phyloP scores from a whole-genome alignment of 2,329 filamentous ascomycete species.

The Hirsutella thompsonii region DNA sequence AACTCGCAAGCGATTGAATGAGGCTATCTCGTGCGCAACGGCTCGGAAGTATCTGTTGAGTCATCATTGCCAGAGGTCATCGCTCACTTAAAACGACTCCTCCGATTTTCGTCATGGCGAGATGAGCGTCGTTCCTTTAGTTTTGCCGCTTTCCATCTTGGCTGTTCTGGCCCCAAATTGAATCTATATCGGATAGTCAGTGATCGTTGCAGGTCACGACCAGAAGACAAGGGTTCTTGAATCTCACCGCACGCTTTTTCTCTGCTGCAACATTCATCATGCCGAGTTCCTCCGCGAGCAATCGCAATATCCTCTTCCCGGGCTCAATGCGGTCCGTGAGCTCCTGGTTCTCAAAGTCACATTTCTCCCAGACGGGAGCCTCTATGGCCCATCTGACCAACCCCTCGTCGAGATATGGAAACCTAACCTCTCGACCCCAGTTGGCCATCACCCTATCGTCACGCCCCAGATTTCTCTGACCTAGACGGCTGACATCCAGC shows the following conservation, averaged over 20 bases:
- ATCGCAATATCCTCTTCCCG: slow-evolving; percentile 68
- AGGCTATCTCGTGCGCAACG: slow-evolving; percentile 15
- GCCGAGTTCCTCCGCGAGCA: slow-evolving; percentile 62
- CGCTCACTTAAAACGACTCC: not conserved
- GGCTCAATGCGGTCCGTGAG: slow-evolving; percentile 44
- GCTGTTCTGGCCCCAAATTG: slow-evolving; percentile 75
- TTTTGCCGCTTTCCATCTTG: slow-evolving; percentile 62
- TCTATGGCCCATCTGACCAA: slow-evolving; percentile 71
- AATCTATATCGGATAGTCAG: slow-evolving; percentile 34
- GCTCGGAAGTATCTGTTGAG: slow-evolving; percentile 65
- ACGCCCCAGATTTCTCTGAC: slow-evolving; percentile 86
- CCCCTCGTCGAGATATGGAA: slow-evolving; percentile 80
- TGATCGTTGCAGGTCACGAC: not conserved
- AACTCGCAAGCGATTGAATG: slow-evolving; percentile 30
- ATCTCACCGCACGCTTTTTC: slow-evolving; percentile 49
- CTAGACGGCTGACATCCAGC: slow-evolving; percentile 73
- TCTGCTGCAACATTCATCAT: slow-evolving; percentile 64
- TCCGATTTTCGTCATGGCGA: slow-evolving; percentile 18
- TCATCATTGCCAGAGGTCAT: slow-evolving; percentile 48
- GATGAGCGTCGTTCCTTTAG: slow-evolving; percentile 55
- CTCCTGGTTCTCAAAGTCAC: slow-evolving; percentile 56
- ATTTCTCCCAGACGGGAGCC: slow-evolving; percentile 71
- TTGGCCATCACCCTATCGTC: slow-evolving; percentile 86
- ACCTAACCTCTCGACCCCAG: slow-evolving; percentile 80
- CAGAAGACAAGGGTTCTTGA: not conserved